Conservation (phyloP, 1,139 yeast genomes). For the Kluyveromyces sp. region DNA sequence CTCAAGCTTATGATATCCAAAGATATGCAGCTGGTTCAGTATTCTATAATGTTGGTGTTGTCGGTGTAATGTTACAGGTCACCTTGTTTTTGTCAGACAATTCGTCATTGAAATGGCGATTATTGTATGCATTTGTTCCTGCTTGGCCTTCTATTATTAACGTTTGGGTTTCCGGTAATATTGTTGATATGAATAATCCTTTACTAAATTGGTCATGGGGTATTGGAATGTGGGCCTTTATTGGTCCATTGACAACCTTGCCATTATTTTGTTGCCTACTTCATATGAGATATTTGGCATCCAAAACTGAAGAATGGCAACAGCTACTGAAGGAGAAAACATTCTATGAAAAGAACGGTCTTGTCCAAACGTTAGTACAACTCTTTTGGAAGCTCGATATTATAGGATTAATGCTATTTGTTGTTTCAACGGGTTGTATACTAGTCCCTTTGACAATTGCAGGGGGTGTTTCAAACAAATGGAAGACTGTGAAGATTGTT, state of each 20-base stretch:
- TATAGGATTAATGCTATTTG: slow-evolving; percentile 43
- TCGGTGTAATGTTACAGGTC: slow-evolving; percentile 49
- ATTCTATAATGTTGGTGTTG: slow-evolving; percentile 57
- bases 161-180: slow-evolving; percentile 62
- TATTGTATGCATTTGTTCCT: slow-evolving; percentile 51
- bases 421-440: slow-evolving; percentile 47
- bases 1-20: slow-evolving; percentile 52
- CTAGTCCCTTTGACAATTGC: slow-evolving; percentile 47
- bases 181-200: slow-evolving; percentile 34
- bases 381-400: slow-evolving; percentile 44
- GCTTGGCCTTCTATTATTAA: slow-evolving; percentile 62
- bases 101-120: slow-evolving; percentile 60
- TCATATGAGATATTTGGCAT: slow-evolving; percentile 49
- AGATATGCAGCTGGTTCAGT: slow-evolving; percentile 66
- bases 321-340: slow-evolving; percentile 26
- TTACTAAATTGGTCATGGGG: slow-evolving; percentile 53
- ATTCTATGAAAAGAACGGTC: slow-evolving; percentile 18
- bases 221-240: slow-evolving; percentile 70
- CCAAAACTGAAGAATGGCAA: slow-evolving; percentile 39
- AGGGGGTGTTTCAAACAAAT: slow-evolving; percentile 45
- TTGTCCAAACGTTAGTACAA: slow-evolving; percentile 13
- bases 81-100: slow-evolving; percentile 55
- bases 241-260: slow-evolving; percentile 51
- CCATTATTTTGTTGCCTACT: slow-evolving; percentile 46
- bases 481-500: slow-evolving; percentile 51